Evolutionary conservation across 1,139 yeast genomes (phyloP).

Genomic region (Sugiyamaella grinbergsii): DNA sequence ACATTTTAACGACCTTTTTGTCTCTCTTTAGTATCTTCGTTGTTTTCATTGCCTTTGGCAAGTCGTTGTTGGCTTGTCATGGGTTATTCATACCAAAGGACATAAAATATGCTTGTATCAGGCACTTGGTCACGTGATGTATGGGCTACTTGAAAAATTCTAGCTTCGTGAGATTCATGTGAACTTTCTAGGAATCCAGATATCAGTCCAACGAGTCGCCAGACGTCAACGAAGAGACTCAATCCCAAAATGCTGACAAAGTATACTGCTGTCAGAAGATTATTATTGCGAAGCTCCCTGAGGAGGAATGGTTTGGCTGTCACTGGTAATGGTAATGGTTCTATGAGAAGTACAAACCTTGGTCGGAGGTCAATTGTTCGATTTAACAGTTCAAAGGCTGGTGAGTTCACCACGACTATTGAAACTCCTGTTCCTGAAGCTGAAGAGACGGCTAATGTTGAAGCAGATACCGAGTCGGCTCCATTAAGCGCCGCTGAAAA

Average conservation of each 20-base stretch:
- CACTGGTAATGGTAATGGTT: neutral
- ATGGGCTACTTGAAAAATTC: slow-evolving; percentile 8
- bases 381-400: slow-evolving; percentile 10
- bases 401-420: neutral
- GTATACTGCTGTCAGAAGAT: slow-evolving; percentile 4
- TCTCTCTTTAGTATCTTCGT: no score
- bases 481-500: slow-evolving; percentile 5
- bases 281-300: neutral
- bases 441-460: neutral
- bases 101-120: neutral
- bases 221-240: neutral
- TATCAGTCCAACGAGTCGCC: no score
- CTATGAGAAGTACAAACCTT: neutral
- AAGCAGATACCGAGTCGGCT: neutral
- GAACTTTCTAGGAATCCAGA: neutral
- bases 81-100: no score
- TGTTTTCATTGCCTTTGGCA: no score
- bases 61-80: no score
- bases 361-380: neutral
- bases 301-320: slow-evolving; percentile 1
- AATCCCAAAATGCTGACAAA: slow-evolving; percentile 4
- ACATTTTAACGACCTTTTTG: slow-evolving; percentile 8
- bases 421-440: neutral
- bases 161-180: neutral
- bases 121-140: slow-evolving; percentile 7